These are phyloP conservation scores for Panaeolus papilionaceus DNA, from an alignment of 768 basidiomycete genomes.

Conservation along the genomic window DNA sequence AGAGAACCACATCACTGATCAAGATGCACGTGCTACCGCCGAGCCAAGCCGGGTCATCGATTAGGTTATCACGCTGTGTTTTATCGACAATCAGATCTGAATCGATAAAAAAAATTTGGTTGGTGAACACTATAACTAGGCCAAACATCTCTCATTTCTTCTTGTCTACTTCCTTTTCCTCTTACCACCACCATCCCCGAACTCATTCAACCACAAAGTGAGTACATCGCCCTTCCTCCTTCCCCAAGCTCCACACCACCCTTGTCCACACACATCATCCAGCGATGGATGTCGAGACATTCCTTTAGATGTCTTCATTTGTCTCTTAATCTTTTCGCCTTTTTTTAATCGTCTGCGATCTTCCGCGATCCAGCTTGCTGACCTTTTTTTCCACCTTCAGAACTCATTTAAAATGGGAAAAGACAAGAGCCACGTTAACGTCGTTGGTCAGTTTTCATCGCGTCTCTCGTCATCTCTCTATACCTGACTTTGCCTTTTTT, in stretches of 20 bases:
- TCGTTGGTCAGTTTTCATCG: conserved; percentile 77
- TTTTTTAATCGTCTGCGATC: conserved; percentile 30
- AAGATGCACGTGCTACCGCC: conserved; percentile 18
- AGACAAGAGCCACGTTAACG: conserved; percentile 96
- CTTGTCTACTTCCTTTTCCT: conserved; percentile 43
- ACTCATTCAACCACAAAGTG: conserved; percentile 39
- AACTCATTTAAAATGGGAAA: conserved; percentile 88
- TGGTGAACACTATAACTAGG: conserved; percentile 63
- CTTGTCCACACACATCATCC: conserved; percentile 20
- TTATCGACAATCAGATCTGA: conserved; percentile 61
- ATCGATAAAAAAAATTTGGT: conserved; percentile 69
- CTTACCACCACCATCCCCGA: conserved; percentile 56
- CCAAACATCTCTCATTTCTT: conserved; percentile 50
- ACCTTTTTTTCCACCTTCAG: conserved; percentile 36
- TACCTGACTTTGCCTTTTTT: conserved; percentile 36
- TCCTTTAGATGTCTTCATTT: conserved; percentile 33
- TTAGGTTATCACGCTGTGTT: conserved; percentile 47
- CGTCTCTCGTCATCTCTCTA: conserved; percentile 28
- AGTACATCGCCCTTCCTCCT: conserved; percentile 39
- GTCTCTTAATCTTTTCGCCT: conserved; percentile 25
- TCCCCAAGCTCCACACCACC: conserved; percentile 17
- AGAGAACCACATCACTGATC: not conserved
- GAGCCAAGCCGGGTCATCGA: conserved; percentile 50
- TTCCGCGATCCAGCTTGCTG: conserved; percentile 36
- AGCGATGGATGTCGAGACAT: conserved; percentile 35